Evolutionary conservation across 306 rosid species (phyloP), one percentile per base, ranked within the genome.

Genomic region (Lagenaria siceraria): DNA sequence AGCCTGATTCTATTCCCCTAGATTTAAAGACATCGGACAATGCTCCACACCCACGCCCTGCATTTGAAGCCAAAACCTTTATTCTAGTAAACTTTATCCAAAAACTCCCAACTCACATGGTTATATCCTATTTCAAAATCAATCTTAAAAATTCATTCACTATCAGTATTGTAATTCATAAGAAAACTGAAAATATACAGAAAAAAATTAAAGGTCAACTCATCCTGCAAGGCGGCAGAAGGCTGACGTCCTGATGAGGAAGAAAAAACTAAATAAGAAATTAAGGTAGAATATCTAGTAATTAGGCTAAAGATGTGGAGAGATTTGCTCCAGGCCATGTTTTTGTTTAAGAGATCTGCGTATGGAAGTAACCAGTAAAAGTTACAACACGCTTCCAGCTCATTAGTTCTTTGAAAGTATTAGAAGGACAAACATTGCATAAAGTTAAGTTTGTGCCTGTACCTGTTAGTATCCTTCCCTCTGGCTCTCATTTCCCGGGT

Each of bases 401-500:
- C 42, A 71, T 71, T 36, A 24, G 36, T 69, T 69, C 54, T 42
- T 69, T 43, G 55, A 12, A 69, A 69, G 51, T 24, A 24, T 24
- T 25, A 25, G 15, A 71, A 42, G 11, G 24, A 3, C 38, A 71
- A 71, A 9, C 11, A 70, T 70, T 3, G 11, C 42, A 71, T 46
- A 8, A 71, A 71, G 33, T 48, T 14, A 46, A 71, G 18, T 7
- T 25, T 46, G 22, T 25, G 59, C 66, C 48, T 62, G 48, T 82
- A 90, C 97, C 98, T 89, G 63, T 87, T 36, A 18, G 54, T n/a
- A 49, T 51, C 70, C 80, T 87, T 90, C 54, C 70, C 79, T 75
- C 46, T 63, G 8, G 25, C 71, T 9, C 81, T 89, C 80, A 88
- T 77, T 84, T 87, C 90, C 49, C 49, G 84, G 42, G 80, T 80